Evolutionary conservation across 2,329 filamentous ascomycete genomes (phyloP).

Genomic region (Drechslerella coelobrocha): DNA sequence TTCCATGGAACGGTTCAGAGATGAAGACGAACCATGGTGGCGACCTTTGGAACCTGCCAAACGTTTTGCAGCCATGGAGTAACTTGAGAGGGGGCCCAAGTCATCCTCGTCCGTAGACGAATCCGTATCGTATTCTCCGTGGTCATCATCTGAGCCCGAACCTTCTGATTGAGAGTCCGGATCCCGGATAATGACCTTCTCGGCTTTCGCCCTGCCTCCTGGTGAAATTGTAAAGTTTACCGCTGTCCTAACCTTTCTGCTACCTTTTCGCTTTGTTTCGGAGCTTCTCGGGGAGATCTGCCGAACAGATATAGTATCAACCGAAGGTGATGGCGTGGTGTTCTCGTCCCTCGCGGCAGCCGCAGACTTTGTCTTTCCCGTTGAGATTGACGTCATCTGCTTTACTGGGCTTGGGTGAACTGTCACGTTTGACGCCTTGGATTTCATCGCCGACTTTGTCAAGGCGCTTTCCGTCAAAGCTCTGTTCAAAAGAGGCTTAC

Average conservation of each 20-base stretch:
- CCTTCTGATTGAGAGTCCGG: conserved; percentile 12
- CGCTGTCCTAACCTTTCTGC: conserved; percentile 19
- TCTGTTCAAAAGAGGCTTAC: conserved; percentile 32
- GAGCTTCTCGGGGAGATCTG: conserved; percentile 29
- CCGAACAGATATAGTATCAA: conserved; percentile 25
- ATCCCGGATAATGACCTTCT: conserved; percentile 30
- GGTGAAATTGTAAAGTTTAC: conserved; percentile 48
- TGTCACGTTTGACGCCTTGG: conserved; percentile 9
- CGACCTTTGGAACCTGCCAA: conserved; percentile 31
- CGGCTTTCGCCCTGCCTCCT: conserved; percentile 45
- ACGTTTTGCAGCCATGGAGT: conserved; percentile 42
- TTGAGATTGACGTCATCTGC: conserved; percentile 28
- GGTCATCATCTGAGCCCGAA: conserved; percentile 32
- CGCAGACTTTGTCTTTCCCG: conserved; percentile 15
- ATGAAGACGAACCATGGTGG: conserved; percentile 16
- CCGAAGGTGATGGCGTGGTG: conserved; percentile 39
- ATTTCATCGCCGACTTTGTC: conserved; percentile 21
- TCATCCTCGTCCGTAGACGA: conserved; percentile 50
- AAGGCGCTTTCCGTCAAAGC: conserved; percentile 41
- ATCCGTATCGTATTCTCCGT: conserved; percentile 45
- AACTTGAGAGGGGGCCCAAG: conserved; percentile 34
- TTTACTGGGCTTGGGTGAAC: conserved; percentile 35
- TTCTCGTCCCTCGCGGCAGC: conserved; percentile 37
- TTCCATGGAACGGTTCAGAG: conserved; percentile 29
- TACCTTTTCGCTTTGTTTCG: conserved; percentile 12